phyloP scores from a whole-genome alignment of 2,329 filamentous ascomycete species.

The Fusarium cicatricum region DNA sequence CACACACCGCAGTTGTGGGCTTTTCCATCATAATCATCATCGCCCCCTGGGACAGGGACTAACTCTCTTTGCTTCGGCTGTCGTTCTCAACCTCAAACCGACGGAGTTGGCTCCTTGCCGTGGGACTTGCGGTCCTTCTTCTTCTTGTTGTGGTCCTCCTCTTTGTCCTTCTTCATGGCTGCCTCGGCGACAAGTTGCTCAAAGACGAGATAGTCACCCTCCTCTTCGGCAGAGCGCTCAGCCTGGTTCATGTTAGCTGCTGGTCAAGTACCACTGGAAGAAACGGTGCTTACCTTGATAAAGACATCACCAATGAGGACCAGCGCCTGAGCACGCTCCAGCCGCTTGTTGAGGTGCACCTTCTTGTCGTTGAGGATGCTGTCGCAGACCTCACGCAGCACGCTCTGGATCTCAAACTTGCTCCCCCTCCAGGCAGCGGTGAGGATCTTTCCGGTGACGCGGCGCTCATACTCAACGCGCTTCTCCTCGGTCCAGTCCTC shows the following conservation, averaged over 20 bases:
- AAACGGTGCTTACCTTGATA: conserved; percentile 69
- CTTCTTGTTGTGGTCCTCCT: conserved; percentile 70
- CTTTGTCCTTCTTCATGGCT: conserved; percentile 92
- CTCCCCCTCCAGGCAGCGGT: conserved; percentile 95
- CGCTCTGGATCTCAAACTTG: conserved; percentile 98
- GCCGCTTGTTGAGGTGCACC: conserved; percentile 81
- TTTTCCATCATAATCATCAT: background rate
- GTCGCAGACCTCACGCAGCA: conserved; percentile 94
- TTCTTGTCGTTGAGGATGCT: conserved; percentile 81
- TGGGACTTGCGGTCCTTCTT: conserved; percentile 60
- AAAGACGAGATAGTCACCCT: conserved; percentile 98
- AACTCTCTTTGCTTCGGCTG: background rate
- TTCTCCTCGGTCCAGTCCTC: conserved; percentile 99
- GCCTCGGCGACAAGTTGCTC: conserved; percentile 98
- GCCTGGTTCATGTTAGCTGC: conserved; percentile 63
- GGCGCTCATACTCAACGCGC: conserved; percentile 92
- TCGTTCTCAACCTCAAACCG: background rate
- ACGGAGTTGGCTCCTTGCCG: conserved; percentile 19
- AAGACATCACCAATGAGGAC: conserved; percentile 91
- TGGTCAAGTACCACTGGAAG: background rate
- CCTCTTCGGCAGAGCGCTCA: conserved; percentile 89
- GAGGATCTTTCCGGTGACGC: conserved; percentile 96
- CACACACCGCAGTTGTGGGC: background rate
- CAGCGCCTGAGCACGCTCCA: conserved; percentile 91
- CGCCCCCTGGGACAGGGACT: background rate